Evolutionary conservation across 495 filamentous ascomycete species (phyloP), one percentile per base, ranked within the genome.

Genomic region (Hypoxylon intermedium): DNA sequence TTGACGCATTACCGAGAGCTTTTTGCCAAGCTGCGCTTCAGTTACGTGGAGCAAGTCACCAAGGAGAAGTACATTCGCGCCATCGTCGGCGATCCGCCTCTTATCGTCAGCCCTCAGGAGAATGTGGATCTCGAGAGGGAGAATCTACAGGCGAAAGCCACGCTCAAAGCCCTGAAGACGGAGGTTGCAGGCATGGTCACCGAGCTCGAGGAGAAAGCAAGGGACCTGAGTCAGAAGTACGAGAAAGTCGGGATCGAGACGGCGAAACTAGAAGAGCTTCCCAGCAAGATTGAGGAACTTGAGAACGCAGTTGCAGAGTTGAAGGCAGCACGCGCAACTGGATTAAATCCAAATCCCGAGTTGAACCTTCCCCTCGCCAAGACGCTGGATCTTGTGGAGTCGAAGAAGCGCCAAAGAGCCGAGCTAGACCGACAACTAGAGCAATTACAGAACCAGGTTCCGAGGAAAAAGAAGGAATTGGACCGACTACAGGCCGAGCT

Each of bases 1-100:
- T 78, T 97, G n/a, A 78, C 83, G 46, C 92, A 97, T 72, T 96
- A 97, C 74, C 89, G 89, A 65, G 94, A 97, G 76, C 84, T 98
- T 23, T 98, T 97, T 74, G 88, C 91, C 36, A 97, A 97, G 75
- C 83, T 98, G 21, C 91, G 92, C 69, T 98, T 98, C 79, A 95
- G 90, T 63, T 98, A 91, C 74, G 82, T 91, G 56, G 89, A 91
- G 70, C 89, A 91, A 72, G 84, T 89, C 30, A 90, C 88, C 38
- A 91, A 91, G 67, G 89, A 92, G 67, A 89, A 89, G 59, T 90
- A 90, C 70, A 86, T 91, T 28, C 86, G 87, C 55, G 81, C 85
- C 53, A 88, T 90, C 55, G 91, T 93, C 13, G 89, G 89, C 62
- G 91, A 97, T 51, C 90, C 92, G 30, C 93, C 92, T 0, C 79